phyloP scores from a whole-genome alignment of 1,139 yeast species.

The Sugiyamaella grinbergsii region DNA sequence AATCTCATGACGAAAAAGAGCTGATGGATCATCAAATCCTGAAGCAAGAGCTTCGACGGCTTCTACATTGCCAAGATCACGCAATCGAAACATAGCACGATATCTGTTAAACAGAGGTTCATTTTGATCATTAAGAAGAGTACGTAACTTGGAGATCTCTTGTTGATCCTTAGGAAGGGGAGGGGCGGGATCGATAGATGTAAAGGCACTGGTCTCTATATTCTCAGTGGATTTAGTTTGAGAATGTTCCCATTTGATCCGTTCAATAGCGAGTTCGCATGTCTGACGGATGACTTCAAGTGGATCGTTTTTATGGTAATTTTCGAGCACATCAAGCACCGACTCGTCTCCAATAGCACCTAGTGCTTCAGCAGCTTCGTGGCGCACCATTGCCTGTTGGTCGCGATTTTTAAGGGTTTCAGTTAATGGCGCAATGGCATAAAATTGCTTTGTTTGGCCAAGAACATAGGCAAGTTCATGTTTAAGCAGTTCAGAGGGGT shows the following conservation, averaged over 20 bases:
- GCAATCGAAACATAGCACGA: constrained; percentile 96
- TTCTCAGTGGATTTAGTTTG: constrained; percentile 63
- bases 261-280: constrained; percentile 93
- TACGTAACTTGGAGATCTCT: constrained; percentile 64
- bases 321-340: constrained; percentile 66
- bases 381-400: constrained; percentile 93
- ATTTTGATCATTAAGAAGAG: constrained; percentile 70
- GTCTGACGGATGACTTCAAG: constrained; percentile 91
- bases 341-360: constrained; percentile 90
- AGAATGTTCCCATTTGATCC: constrained; percentile 90
- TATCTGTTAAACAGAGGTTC: constrained; percentile 89
- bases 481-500: constrained; percentile 87
- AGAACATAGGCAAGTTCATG: constrained; percentile 98
- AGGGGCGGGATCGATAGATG: constrained; percentile 97
- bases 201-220: constrained; percentile 73
- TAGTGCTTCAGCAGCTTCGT: constrained; percentile 98
- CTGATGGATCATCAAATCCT: constrained; percentile 88
- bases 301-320: constrained; percentile 72
- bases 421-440: constrained; percentile 75
- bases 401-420: constrained; percentile 63
- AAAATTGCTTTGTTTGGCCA: constrained; percentile 87
- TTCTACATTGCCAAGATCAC: constrained; percentile 92
- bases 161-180: constrained; percentile 69
- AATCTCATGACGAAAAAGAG: constrained; percentile 94
- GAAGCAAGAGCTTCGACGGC: constrained; percentile 90